Percentiles rank a stretch among this genome's conserved stretches.
Evolutionary conservation across 2,329 filamentous ascomycete species (phyloP).

Genomic region (Xylariaceae sp.): DNA sequence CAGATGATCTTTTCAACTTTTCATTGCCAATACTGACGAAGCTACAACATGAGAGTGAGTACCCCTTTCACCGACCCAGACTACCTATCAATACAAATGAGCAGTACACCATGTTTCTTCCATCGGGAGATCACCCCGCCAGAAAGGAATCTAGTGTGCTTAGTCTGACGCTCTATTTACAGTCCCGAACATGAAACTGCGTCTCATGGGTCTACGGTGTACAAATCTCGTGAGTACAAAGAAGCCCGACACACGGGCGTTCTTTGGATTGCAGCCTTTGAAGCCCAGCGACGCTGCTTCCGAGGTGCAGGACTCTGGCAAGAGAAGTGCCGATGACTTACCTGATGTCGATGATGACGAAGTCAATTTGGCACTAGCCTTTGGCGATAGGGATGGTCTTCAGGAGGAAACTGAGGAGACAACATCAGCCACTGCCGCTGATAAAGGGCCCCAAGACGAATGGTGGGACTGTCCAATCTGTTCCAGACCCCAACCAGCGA

Average conservation of each 20-base stretch:
- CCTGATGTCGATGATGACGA: conserved; percentile 21
- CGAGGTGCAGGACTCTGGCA: conserved; percentile 20
- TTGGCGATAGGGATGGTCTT: background rate
- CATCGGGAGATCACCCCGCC: no score
- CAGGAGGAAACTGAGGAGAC: conserved; percentile 31
- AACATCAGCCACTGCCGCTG: conserved; percentile 1
- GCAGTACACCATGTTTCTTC: background rate
- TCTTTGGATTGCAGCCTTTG: conserved; percentile 66
- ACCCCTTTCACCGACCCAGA: background rate
- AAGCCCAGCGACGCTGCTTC: conserved; percentile 22
- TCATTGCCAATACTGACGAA: conserved; percentile 80
- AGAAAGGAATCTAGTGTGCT: no score
- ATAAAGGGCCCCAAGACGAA: conserved; percentile 37
- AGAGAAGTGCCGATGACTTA: conserved; percentile 53
- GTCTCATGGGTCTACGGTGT: conserved; percentile 85
- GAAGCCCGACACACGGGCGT: conserved; percentile 71
- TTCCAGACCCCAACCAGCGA: conserved; percentile 66
- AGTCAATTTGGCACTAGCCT: conserved; percentile 40
- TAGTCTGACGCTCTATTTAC: background rate
- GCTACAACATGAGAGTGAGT: conserved; percentile 68
- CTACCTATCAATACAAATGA: background rate
- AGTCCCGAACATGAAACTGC: conserved; percentile 70
- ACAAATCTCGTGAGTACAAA: conserved; percentile 85
- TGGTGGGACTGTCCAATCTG: conserved; percentile 91
- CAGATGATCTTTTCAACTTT: conserved; percentile 81